Evolutionary conservation across 2,329 filamentous ascomycete species (phyloP).

Genomic region (Rutstroemia sydowiana): DNA sequence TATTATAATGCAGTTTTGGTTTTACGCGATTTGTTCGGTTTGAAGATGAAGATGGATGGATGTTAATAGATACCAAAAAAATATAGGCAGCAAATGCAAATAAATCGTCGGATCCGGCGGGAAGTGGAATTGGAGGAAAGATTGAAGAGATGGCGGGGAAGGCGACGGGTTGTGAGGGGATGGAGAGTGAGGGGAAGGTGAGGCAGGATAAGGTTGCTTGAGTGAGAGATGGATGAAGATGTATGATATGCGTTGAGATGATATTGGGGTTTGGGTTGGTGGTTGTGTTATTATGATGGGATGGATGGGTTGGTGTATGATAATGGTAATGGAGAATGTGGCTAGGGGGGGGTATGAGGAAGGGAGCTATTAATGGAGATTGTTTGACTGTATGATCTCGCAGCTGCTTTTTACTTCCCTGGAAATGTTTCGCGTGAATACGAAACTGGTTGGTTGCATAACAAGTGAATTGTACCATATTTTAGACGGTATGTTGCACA

Average conservation of each 20-base stretch:
- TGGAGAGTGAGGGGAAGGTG: constrained; percentile 54
- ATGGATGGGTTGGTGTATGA: background rate
- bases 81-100: constrained; percentile 12
- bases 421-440: too few relatives aligned
- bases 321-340: background rate
- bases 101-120: constrained; percentile 12
- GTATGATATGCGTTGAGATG: background rate
- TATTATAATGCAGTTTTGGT: background rate
- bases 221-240: background rate
- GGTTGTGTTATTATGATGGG: background rate
- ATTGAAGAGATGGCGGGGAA: constrained; percentile 58
- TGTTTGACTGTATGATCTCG: too few relatives aligned
- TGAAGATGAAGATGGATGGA: background rate
- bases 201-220: constrained; percentile 31
- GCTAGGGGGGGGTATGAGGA: too few relatives aligned
- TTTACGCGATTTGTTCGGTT: background rate
- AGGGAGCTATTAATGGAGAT: too few relatives aligned
- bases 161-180: constrained; percentile 59
- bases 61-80: background rate
- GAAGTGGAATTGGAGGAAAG: constrained; percentile 38
- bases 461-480: too few relatives aligned
- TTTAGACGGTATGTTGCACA: too few relatives aligned
- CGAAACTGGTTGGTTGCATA: too few relatives aligned
- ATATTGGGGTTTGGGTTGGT: background rate
- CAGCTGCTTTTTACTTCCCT: too few relatives aligned